Conservation (phyloP, 192 early-diverging fungal genomes). For the Linnemannia zychae region DNA sequence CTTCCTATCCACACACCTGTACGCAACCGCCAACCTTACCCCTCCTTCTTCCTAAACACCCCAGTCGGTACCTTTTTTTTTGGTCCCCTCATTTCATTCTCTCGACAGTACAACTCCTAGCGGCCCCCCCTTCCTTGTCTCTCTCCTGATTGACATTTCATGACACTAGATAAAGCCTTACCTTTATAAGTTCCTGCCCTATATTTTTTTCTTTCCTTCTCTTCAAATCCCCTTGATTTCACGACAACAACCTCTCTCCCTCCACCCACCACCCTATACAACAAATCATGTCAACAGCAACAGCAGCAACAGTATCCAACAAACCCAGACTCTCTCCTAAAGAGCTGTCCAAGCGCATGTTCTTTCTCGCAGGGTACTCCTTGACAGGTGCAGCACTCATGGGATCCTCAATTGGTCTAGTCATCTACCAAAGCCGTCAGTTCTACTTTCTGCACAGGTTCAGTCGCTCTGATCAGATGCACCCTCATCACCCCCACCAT, state of each 20-base stretch:
- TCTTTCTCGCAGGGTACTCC: conserved; percentile 41
- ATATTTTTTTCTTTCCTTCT: neutral
- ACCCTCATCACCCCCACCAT: neutral
- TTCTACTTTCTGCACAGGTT: conserved; percentile 23
- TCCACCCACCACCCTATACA: neutral
- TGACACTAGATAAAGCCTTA: no score
- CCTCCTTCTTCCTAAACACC: neutral
- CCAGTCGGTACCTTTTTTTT: neutral
- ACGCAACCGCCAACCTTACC: neutral
- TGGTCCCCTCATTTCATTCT: neutral
- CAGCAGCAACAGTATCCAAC: neutral
- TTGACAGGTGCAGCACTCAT: conserved; percentile 41
- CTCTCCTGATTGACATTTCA: no score
- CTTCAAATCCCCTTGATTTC: neutral
- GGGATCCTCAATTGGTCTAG: conserved; percentile 49
- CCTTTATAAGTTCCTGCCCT: neutral
- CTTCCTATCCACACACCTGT: neutral
- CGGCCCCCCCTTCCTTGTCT: neutral
- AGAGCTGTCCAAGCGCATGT: neutral
- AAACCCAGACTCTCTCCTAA: neutral
- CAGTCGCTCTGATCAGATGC: neutral
- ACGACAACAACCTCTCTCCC: neutral
- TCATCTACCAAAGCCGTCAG: conserved; percentile 41
- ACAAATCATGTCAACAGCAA: neutral
- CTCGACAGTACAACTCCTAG: neutral